Evolutionary conservation across 352 stramenopile genomes (phyloP), one percentile per base, ranked within the genome.

Genomic region (Phytophthora niederhauseri): DNA sequence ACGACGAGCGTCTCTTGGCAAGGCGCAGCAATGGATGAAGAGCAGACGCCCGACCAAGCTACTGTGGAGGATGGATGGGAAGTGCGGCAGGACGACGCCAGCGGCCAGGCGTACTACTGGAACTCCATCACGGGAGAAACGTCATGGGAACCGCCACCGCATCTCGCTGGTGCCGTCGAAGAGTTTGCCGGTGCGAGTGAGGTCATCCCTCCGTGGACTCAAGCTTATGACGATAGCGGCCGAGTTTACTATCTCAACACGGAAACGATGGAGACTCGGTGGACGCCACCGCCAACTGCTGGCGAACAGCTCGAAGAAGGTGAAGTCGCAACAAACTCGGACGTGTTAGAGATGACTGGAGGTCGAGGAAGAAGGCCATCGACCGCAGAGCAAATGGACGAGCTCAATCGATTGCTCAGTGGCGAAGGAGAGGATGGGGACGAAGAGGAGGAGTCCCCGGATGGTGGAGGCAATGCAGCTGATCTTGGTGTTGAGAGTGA

Each of bases 351-450:
- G 17, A n/a, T 61, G 57, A 63, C 64, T 6, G 54, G 64, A 62
- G 64, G 59, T 38, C 41, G 57, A 57, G 60, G 67, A 2, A 68
- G 51, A 22, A 78, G 79, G 22, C 72, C 79, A 7, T 87, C 78
- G 2, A 91, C 83, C 45, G 80, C 84, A 0, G 84, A 92, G 54
- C 75, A 90, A 73, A 89, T 92, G 78, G 65, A 76, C 11, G 67
- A 84, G 22, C 64, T 92, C 2, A 89, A 90, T 61, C 76, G 67
- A 15, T 41, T 90, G 34, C 69, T 89, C 1, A 90, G 76, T 53
- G 82, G 83, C 1, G 76, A 78, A 30, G 72, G 69, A 4, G 71
- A 75, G 15, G 55, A 76, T 43, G 64, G 51, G 11, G 45, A 26
- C 45, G 19, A 17, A 17, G 45, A 51, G 45, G 45, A 51, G 45